phyloP scores from a whole-genome alignment of 164 flowering plant species.

The Piper longum region DNA sequence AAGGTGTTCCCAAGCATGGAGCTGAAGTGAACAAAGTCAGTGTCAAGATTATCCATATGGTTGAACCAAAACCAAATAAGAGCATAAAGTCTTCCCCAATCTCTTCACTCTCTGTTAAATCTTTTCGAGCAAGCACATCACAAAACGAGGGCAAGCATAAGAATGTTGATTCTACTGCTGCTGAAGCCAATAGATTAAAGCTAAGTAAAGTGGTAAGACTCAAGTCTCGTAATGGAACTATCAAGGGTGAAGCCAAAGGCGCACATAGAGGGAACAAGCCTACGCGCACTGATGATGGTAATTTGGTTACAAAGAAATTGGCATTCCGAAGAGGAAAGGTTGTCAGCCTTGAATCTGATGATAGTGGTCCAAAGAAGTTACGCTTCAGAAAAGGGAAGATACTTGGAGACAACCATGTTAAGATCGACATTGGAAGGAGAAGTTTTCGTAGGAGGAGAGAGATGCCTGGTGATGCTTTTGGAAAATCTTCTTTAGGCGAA shows the following conservation, averaged over 20 bases:
- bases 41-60: conserved; percentile 26
- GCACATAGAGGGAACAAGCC: conserved; percentile 10
- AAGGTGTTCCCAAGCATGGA: conserved; percentile 6
- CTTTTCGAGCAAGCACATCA: conserved; percentile 6
- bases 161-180: conserved; percentile 8
- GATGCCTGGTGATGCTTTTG: conserved; percentile 18
- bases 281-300: conserved; percentile 7
- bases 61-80: conserved; percentile 19
- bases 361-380: conserved; percentile 7
- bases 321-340: conserved; percentile 42
- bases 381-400: conserved; percentile 8
- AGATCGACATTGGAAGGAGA: conserved; percentile 5
- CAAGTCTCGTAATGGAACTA: conserved; percentile 3
- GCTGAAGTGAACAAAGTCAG: conserved; percentile 11
- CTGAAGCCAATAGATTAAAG: conserved; percentile 5
- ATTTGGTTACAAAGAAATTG: conserved; percentile 13
- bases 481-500: conserved; percentile 12
- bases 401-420: conserved; percentile 2
- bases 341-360: conserved; percentile 18
- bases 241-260: conserved; percentile 9
- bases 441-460: conserved; percentile 14
- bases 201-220: conserved; percentile 9
- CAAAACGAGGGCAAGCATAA: conserved; percentile 8
- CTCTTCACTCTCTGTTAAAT: conserved; percentile 5
- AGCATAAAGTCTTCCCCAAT: conserved; percentile 7